Evolutionary conservation across 179 eudicot genomes (phyloP).

Genomic region (Heliamphora pulchella): DNA sequence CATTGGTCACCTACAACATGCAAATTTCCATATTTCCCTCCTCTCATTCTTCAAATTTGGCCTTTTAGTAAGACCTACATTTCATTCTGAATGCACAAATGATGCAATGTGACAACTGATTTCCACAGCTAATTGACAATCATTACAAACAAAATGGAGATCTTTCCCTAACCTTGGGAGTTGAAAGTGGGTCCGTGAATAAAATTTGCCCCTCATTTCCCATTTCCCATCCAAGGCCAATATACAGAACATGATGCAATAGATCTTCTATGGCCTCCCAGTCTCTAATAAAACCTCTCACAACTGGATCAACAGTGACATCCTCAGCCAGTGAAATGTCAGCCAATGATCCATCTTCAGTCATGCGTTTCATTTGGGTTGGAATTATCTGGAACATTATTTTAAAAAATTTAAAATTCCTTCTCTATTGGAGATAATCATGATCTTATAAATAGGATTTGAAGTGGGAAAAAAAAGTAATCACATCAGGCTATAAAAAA

Average conservation of each 20-base stretch:
- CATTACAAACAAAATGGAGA: slow-evolving; percentile 8
- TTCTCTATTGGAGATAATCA: neutral
- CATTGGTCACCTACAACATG: neutral
- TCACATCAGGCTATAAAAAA: neutral
- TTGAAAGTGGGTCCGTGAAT: slow-evolving; percentile 87
- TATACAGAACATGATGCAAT: slow-evolving; percentile 67
- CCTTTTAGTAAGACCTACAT: neutral
- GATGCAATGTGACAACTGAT: neutral
- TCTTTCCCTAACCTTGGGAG: slow-evolving; percentile 62
- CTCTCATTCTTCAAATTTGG: neutral
- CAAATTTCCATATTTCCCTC: neutral
- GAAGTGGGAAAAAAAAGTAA: neutral
- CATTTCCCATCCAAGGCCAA: slow-evolving; percentile 88
- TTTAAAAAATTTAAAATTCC: slow-evolving; percentile 4
- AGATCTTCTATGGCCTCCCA: slow-evolving; percentile 99
- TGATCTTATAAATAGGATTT: neutral
- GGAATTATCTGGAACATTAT: slow-evolving; percentile 63
- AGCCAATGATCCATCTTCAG: slow-evolving; percentile 48
- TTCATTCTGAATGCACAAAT: slow-evolving; percentile 1
- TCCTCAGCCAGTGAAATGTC: slow-evolving; percentile 38
- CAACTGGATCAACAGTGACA: slow-evolving; percentile 68
- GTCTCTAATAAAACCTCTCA: slow-evolving; percentile 72
- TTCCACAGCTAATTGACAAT: neutral
- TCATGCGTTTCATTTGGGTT: slow-evolving; percentile 82
- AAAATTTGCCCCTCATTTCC: slow-evolving; percentile 95